These are phyloP conservation scores for Funneliformis mosseae DNA, from an alignment of 192 early-diverging fungal genomes.

Conservation along the genomic window DNA sequence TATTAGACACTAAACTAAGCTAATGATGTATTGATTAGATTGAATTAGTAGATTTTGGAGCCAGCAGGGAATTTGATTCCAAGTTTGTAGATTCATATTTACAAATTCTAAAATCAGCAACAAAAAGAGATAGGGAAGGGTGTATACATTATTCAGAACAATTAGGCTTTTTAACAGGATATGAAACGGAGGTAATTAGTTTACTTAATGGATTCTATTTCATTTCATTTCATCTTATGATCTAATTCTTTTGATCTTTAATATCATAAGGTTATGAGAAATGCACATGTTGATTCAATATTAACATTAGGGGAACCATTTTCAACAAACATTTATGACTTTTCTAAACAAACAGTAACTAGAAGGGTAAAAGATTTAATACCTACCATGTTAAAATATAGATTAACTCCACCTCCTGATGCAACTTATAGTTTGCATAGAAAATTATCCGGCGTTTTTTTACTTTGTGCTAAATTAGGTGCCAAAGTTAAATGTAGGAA, in stretches of 20 bases:
- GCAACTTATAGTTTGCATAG: constrained; percentile 95
- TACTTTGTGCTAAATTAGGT: constrained; percentile 84
- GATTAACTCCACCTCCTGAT: constrained; percentile 97
- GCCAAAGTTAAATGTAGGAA: constrained; percentile 41
- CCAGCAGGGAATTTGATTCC: constrained; percentile 77
- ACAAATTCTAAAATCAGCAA: constrained; percentile 72
- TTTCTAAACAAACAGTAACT: constrained; percentile 83
- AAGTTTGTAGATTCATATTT: constrained; percentile 80
- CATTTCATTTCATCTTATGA: background rate
- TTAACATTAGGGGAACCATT: constrained; percentile 89
- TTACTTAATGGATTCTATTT: background rate
- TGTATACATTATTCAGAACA: constrained; percentile 76
- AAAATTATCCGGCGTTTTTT: constrained; percentile 90
- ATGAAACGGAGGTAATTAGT: constrained; percentile 73
- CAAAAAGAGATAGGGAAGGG: constrained; percentile 70
- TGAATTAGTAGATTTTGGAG: constrained; percentile 93
- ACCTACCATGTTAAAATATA: constrained; percentile 91
- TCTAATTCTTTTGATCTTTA: background rate
- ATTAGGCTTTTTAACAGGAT: constrained; percentile 91
- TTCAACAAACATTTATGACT: constrained; percentile 66
- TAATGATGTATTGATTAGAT: constrained; percentile 48
- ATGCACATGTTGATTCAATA: constrained; percentile 89
- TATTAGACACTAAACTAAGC: background rate
- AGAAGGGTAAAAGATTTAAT: constrained; percentile 81
- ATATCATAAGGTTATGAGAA: constrained; percentile 67